Conservation (phyloP, 345 rosid species). For the Cardamine chenopodiifolia region DNA sequence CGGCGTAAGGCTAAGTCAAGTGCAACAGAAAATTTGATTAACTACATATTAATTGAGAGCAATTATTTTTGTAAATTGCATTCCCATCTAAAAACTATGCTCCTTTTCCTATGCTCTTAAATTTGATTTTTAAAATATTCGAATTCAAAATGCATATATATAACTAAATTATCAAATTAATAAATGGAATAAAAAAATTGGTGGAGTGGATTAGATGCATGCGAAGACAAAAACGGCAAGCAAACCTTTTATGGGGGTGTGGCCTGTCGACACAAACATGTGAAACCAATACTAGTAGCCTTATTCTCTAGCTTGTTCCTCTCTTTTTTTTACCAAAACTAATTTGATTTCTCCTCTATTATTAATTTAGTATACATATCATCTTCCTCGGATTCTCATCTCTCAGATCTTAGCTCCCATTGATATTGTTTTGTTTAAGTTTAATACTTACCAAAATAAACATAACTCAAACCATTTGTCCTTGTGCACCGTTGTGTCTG, state of each 20-base stretch:
- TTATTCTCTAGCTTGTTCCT: slow-evolving; percentile 33
- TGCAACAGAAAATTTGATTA: background rate
- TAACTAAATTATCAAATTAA: background rate
- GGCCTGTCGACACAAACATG: slow-evolving; percentile 44
- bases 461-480: slow-evolving; percentile 33
- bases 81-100: background rate
- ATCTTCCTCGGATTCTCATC: slow-evolving; percentile 38
- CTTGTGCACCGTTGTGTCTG: slow-evolving; percentile 29
- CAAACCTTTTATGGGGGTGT: slow-evolving; percentile 35
- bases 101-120: too few species aligned
- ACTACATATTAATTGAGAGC: background rate
- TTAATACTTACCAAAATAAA: slow-evolving; percentile 9
- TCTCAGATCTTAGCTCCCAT: slow-evolving; percentile 8
- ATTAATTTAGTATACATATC: background rate
- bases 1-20: background rate
- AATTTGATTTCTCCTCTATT: slow-evolving; percentile 12
- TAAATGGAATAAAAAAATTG: slow-evolving; percentile 17
- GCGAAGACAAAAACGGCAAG: slow-evolving; percentile 33
- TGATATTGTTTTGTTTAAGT: background rate
- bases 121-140: background rate
- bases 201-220: slow-evolving; percentile 32
- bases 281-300: slow-evolving; percentile 41
- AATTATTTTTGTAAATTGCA: background rate
- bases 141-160: slow-evolving; percentile 15
- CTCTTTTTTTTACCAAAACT: background rate